phyloP scores from a whole-genome alignment of 805 yeast genomes.

The Kodamaea kaohsiungensis region DNA sequence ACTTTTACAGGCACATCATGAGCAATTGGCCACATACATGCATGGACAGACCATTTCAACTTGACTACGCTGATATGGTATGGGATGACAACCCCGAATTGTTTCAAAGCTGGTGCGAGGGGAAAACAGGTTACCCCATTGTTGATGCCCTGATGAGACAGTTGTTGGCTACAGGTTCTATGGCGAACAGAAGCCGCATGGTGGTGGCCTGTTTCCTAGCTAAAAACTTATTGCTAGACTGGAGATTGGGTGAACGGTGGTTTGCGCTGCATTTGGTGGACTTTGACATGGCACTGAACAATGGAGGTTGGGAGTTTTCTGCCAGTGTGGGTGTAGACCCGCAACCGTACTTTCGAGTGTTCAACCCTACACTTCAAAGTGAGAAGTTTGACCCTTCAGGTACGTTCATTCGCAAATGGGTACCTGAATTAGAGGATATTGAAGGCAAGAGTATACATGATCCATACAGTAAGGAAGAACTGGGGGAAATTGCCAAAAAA shows the following conservation, averaged over 20 bases:
- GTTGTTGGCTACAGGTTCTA: conserved; percentile 50
- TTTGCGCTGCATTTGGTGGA: conserved; percentile 51
- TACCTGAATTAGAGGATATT: conserved; percentile 44
- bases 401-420: conserved; percentile 48
- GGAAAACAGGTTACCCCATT: conserved; percentile 56
- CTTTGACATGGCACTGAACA: conserved; percentile 54
- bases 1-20: conserved; percentile 52
- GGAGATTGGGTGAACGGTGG: conserved; percentile 56
- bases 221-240: conserved; percentile 52
- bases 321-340: conserved; percentile 55
- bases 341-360: conserved; percentile 58
- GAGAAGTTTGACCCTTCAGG: conserved; percentile 51
- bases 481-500: conserved; percentile 20
- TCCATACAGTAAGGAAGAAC: conserved; percentile 28
- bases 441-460: conserved; percentile 33
- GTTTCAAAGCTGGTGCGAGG: conserved; percentile 53
- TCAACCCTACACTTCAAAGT: conserved; percentile 53
- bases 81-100: conserved; percentile 45
- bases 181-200: conserved; percentile 57
- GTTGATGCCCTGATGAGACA: conserved; percentile 62
- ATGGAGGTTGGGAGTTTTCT: conserved; percentile 61
- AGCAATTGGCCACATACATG: conserved; percentile 51
- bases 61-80: conserved; percentile 40
- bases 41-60: conserved; percentile 51
- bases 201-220: conserved; percentile 52